Conservation (phyloP, 2,329 filamentous ascomycete species). For the Knufia fluminis region DNA sequence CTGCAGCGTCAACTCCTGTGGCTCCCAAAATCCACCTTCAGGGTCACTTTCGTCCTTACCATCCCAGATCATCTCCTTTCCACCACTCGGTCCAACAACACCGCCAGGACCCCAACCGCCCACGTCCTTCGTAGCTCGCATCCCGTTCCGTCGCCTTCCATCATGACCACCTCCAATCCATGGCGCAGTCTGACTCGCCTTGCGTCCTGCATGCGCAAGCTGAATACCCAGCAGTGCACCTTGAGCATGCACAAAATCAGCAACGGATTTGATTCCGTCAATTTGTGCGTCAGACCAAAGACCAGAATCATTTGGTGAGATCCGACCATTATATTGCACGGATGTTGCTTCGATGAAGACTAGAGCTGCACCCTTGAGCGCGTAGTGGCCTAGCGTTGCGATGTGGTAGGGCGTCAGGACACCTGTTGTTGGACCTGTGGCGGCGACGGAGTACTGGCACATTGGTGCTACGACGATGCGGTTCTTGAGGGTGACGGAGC, state of each 20-base stretch:
- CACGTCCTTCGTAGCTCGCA: conserved; percentile 15
- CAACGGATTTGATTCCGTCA: conserved; percentile 45
- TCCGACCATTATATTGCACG: conserved; percentile 66
- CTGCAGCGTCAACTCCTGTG: conserved; percentile 24
- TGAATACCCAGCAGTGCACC: conserved; percentile 69
- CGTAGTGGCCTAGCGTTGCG: conserved; percentile 28
- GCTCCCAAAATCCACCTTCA: conserved; percentile 20
- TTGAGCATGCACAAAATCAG: conserved; percentile 73
- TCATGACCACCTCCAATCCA: conserved; percentile 28
- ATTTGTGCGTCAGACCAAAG: conserved; percentile 30
- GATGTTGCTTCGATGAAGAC: conserved; percentile 64
- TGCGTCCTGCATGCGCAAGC: conserved; percentile 67
- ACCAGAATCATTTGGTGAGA: conserved; percentile 47
- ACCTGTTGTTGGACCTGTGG: conserved; percentile 29
- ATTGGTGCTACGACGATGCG: conserved; percentile 49
- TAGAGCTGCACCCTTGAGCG: conserved; percentile 21
- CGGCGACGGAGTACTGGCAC: conserved; percentile 42
- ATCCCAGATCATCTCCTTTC: conserved; percentile 20
- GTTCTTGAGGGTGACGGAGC: conserved; percentile 46
- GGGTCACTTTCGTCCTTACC: conserved; percentile 15
- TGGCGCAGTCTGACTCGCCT: conserved; percentile 50
- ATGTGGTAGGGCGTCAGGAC: conserved; percentile 38
- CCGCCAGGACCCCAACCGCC: conserved; percentile 21
- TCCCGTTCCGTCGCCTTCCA: conserved; percentile 15
- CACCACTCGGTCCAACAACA: conserved; percentile 21